Conservation (phyloP, 495 filamentous ascomycete species). For the Tuber microsphaerosporum region DNA sequence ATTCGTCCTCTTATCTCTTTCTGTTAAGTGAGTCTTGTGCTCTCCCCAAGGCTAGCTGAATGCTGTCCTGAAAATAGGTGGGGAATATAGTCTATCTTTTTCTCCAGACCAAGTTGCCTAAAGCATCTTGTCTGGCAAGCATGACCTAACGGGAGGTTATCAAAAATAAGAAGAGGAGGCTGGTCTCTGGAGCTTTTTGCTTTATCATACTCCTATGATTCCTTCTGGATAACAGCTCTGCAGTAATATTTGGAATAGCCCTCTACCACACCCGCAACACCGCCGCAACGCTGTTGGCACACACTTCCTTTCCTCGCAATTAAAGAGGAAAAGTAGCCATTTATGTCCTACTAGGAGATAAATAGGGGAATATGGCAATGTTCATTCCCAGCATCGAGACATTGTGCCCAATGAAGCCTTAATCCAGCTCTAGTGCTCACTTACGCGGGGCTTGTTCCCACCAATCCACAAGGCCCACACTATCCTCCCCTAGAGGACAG, state of each 20-base stretch:
- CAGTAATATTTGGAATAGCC: background rate
- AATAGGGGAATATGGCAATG: background rate
- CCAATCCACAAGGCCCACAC: background rate
- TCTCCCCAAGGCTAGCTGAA: background rate
- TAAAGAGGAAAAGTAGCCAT: background rate
- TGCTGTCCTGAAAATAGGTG: background rate
- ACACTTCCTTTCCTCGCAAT: background rate
- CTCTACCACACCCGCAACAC: background rate
- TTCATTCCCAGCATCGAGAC: background rate
- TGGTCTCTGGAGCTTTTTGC: background rate
- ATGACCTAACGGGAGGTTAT: no score
- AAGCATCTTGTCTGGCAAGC: background rate
- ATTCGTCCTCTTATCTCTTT: background rate
- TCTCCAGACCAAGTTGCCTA: background rate
- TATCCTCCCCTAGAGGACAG: background rate
- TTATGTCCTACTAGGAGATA: background rate
- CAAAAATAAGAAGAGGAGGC: background rate
- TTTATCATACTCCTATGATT: background rate
- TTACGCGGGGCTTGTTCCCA: background rate
- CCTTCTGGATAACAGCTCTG: background rate
- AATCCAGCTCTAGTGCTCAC: background rate
- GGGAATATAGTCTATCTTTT: background rate
- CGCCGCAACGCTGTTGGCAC: background rate
- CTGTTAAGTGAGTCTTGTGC: background rate
- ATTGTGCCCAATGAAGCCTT: background rate